A percentile compares a stretch with the other conserved stretches of the same genome.
Evolutionary conservation across 805 yeast species (phyloP).

Genomic region (Maudiozyma bulderi): DNA sequence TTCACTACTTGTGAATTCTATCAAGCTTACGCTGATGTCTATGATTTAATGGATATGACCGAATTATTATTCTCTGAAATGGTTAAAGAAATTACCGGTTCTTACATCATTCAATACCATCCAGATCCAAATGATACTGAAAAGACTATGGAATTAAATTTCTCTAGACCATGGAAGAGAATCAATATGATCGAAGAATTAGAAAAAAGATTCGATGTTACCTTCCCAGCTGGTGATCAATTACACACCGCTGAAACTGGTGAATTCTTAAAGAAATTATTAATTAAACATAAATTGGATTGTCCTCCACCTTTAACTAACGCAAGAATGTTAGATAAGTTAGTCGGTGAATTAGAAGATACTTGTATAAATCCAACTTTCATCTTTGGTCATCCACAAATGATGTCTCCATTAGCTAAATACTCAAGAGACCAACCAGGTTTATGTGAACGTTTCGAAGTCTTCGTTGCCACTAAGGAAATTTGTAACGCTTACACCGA

Average conservation of each 20-base stretch:
- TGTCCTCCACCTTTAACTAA: slow-evolving; percentile 89
- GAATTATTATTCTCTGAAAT: slow-evolving; percentile 40
- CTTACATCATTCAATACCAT: slow-evolving; percentile 76
- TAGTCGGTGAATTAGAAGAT: slow-evolving; percentile 79
- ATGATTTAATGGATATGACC: slow-evolving; percentile 56
- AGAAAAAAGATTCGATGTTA: slow-evolving; percentile 24
- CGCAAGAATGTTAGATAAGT: slow-evolving; percentile 97
- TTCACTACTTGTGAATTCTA: slow-evolving; percentile 87
- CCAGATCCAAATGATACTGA: slow-evolving; percentile 94
- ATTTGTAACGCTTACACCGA: slow-evolving; percentile 92
- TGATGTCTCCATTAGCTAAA: slow-evolving; percentile 83
- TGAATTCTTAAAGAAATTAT: not conserved
- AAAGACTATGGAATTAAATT: slow-evolving; percentile 68
- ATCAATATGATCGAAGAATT: slow-evolving; percentile 34
- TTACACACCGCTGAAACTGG: slow-evolving; percentile 1
- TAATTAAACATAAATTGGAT: slow-evolving; percentile 72
- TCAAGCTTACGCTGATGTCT: slow-evolving; percentile 56
- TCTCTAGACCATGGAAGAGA: slow-evolving; percentile 87
- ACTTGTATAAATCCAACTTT: slow-evolving; percentile 56
- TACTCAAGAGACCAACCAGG: slow-evolving; percentile 33
- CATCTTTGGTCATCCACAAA: slow-evolving; percentile 73
- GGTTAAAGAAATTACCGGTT: slow-evolving; percentile 8
- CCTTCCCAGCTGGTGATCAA: slow-evolving; percentile 15
- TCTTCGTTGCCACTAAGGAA: slow-evolving; percentile 73
- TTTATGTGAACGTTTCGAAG: slow-evolving; percentile 67